Evolutionary conservation across 2,329 filamentous ascomycete genomes (phyloP), one percentile per base, ranked within the genome.

Genomic region (Nemania serpens): DNA sequence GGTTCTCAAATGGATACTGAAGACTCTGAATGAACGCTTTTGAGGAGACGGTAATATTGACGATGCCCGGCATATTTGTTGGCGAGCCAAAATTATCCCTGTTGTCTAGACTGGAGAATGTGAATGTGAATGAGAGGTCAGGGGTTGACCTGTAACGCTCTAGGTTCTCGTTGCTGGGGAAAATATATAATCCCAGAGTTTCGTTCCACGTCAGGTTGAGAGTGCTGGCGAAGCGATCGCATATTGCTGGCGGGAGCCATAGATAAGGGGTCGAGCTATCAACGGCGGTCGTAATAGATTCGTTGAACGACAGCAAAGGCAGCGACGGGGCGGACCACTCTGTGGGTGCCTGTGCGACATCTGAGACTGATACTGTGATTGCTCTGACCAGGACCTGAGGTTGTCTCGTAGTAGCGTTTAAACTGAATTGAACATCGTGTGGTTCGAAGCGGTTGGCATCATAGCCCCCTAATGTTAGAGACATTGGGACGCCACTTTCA

Each of bases 381-480:
- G 81, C 84, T n/a, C 88, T 81, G 20, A 91, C 79, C 17, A 87
- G 75, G 62, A 87, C 81, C 50, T 83, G 79, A 36, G 86, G 84
- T 51, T 85, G 80, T 68, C 86, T 82, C 47, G 81, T 78, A 15
- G 79, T 77, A 45, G 85, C 76, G 39, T 80, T 77, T n/a, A 88
- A 73, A 48, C 76, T 80, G 72, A 91, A 91, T 1, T 78, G 79
- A 12, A 81, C 78, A 55, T 86, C 77, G 71, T 91, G 89, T 1
- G 81, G 75, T 34, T 84, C 77, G 60, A 90, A 86, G 45, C 88
- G 82, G 45, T 83, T 81, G 12, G 79, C 73, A 70, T 92, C 90
- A 70, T 88, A 91, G 29, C 90, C 89, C 20, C 90, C 90, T 10
- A 93, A 76, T 0, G 87, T 90, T 47, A 92, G 74, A 33, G 86